These are phyloP conservation scores for Fusarium veterinarium DNA, from an alignment of 2,329 filamentous ascomycete species.

Conservation along the genomic window DNA sequence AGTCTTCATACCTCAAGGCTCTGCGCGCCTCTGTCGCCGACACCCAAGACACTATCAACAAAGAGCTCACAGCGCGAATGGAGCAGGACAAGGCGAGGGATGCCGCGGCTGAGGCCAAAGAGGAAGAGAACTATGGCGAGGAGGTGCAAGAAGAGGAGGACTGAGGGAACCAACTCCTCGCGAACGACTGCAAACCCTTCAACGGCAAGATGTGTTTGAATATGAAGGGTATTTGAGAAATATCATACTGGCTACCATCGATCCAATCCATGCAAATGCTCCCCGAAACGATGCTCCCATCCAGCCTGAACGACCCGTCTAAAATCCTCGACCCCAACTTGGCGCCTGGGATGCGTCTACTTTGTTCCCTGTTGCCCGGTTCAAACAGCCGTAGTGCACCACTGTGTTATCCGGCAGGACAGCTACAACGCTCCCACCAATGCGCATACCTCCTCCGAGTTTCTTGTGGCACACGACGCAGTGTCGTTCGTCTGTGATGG, in stretches of 20 bases:
- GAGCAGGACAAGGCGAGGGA: slow-evolving; percentile 73
- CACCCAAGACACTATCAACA: slow-evolving; percentile 76
- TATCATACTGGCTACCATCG: slow-evolving; percentile 40
- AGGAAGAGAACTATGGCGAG: slow-evolving; percentile 87
- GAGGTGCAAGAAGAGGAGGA: slow-evolving; percentile 77
- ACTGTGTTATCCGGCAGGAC: slow-evolving; percentile 87
- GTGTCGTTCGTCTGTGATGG: slow-evolving; percentile 87
- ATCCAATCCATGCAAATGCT: slow-evolving; percentile 41
- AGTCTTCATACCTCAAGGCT: slow-evolving; percentile 67
- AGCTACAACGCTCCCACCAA: slow-evolving; percentile 90
- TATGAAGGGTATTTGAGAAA: slow-evolving; percentile 39
- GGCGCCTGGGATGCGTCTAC: slow-evolving; percentile 48
- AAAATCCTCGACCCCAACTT: slow-evolving; percentile 54
- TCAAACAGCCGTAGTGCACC: slow-evolving; percentile 84
- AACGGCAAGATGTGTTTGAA: slow-evolving; percentile 29
- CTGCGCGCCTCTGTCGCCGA: slow-evolving; percentile 67
- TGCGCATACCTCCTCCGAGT: slow-evolving; percentile 83
- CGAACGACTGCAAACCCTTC: background rate
- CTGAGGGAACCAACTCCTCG: slow-evolving; percentile 21
- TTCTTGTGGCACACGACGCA: slow-evolving; percentile 95
- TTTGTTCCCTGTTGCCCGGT: slow-evolving; percentile 56
- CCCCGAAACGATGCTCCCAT: slow-evolving; percentile 25
- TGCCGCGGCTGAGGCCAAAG: slow-evolving; percentile 64
- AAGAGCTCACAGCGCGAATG: slow-evolving; percentile 78
- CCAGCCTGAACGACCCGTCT: slow-evolving; percentile 35